Percentiles rank a stretch among this genome's conserved stretches.
These are phyloP conservation scores for Colletotrichum somersetense DNA, from an alignment of 2,329 filamentous ascomycete species.

Conservation along the genomic window DNA sequence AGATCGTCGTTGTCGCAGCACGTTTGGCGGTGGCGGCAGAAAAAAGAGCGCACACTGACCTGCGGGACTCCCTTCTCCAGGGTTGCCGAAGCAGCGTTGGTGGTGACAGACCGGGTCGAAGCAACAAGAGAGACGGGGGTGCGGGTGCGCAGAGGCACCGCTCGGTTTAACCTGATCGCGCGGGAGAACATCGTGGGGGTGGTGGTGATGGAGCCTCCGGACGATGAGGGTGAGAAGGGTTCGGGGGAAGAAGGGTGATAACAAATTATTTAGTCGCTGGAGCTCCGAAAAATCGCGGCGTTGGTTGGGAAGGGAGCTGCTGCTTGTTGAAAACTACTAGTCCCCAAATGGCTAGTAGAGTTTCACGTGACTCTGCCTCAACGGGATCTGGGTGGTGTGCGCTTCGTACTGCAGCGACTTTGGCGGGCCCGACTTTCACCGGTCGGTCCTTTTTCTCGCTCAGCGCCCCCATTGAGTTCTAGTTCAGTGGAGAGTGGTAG, in stretches of 20 bases:
- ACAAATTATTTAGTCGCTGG: constrained; percentile 50
- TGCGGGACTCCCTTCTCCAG: constrained; percentile 78
- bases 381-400: constrained; percentile 41
- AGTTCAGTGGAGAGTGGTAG: constrained; percentile 1
- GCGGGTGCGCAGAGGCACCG: constrained; percentile 69
- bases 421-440: constrained; percentile 37
- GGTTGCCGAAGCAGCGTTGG: constrained; percentile 92
- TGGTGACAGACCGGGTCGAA: constrained; percentile 85
- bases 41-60: constrained; percentile 52
- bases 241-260: constrained; percentile 47
- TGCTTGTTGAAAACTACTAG: constrained; percentile 56
- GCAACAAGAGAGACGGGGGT: constrained; percentile 59
- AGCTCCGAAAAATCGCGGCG: constrained; percentile 61
- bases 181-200: constrained; percentile 75
- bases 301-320: constrained; percentile 50
- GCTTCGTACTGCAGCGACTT: constrained; percentile 6
- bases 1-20: constrained; percentile 1
- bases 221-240: constrained; percentile 49
- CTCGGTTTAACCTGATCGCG: constrained; percentile 72
- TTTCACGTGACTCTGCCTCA: constrained; percentile 46
- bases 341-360: constrained; percentile 45
- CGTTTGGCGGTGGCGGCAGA: constrained; percentile 8
- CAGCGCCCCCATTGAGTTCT: constrained; percentile 20
- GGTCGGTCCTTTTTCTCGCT: constrained; percentile 25
- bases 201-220: constrained; percentile 49